Percentiles rank a stretch among this genome's conserved stretches.
Evolutionary conservation across 73 alveolate species (phyloP).

Genomic region (Paramecium sexaurelia): DNA sequence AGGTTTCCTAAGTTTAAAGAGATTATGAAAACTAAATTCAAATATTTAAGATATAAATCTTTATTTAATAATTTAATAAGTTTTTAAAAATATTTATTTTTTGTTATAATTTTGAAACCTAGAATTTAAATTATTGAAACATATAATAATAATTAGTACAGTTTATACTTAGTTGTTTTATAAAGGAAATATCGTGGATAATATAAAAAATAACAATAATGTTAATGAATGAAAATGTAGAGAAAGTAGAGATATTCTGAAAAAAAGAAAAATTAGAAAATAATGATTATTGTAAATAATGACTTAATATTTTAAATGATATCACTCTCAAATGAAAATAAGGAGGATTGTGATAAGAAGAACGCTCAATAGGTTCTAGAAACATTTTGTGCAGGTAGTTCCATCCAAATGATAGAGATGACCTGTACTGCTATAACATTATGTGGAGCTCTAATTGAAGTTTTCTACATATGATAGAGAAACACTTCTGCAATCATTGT

Average conservation of each 20-base stretch:
- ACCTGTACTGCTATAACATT: background rate
- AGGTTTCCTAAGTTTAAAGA: constrained; percentile 42
- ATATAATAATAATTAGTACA: too few relatives aligned
- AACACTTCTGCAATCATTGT: background rate
- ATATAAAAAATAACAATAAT: too few relatives aligned
- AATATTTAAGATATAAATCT: background rate
- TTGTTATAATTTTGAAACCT: too few relatives aligned
- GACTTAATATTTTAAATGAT: too few relatives aligned
- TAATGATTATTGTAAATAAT: too few relatives aligned
- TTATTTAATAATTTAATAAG: background rate
- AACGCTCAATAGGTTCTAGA: background rate
- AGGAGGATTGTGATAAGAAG: background rate
- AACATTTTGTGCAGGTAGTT: background rate
- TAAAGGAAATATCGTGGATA: too few relatives aligned
- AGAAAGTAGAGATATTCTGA: too few relatives aligned
- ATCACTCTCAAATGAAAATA: background rate
- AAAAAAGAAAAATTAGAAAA: background rate
- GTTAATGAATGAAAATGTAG: too few relatives aligned
- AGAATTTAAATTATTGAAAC: too few relatives aligned
- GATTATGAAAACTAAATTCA: constrained; percentile 36
- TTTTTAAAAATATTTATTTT: too few relatives aligned
- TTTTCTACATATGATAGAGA: too few relatives aligned
- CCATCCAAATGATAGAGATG: background rate
- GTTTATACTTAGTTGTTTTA: too few relatives aligned
- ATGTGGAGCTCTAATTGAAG: background rate